phyloP scores from a whole-genome alignment of 306 rosid genomes.

The Prosopis cineraria region DNA sequence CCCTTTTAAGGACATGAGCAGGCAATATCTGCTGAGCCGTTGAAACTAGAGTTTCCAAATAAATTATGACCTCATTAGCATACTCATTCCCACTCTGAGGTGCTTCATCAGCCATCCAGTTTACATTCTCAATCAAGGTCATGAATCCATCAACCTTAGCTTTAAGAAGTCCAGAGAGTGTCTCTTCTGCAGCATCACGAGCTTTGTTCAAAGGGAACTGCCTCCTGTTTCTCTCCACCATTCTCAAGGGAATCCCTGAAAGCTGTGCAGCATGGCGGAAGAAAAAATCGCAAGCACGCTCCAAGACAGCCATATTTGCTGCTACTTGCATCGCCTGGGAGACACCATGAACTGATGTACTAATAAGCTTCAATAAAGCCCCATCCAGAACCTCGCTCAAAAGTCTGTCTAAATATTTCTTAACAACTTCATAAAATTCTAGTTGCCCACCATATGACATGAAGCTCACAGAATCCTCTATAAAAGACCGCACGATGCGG shows the following conservation, averaged over 20 bases:
- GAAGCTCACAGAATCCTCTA: slow-evolving; percentile 98
- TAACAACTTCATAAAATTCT: slow-evolving; percentile 90
- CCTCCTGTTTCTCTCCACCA: slow-evolving; percentile 94
- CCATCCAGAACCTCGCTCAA: slow-evolving; percentile 83
- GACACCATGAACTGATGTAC: slow-evolving; percentile 73
- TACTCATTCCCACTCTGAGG: slow-evolving; percentile 83
- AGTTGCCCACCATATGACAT: slow-evolving; percentile 98
- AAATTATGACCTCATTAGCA: slow-evolving; percentile 85
- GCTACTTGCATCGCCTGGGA: slow-evolving; percentile 97
- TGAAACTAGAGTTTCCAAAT: slow-evolving; percentile 92
- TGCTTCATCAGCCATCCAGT: slow-evolving; percentile 88
- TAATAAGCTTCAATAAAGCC: slow-evolving; percentile 79
- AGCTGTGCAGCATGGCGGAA: slow-evolving; percentile 99
- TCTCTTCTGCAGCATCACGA: slow-evolving; percentile 89
- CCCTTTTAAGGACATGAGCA: slow-evolving; percentile 84
- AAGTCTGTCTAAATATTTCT: slow-evolving; percentile 87
- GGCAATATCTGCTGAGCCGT: slow-evolving; percentile 97
- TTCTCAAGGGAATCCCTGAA: slow-evolving; percentile 86
- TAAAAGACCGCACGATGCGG: slow-evolving; percentile 90
- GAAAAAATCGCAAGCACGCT: slow-evolving; percentile 97
- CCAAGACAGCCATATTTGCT: slow-evolving; percentile 92
- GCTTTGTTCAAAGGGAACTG: slow-evolving; percentile 84
- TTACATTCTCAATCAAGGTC: slow-evolving; percentile 81
- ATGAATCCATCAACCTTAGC: slow-evolving; percentile 75
- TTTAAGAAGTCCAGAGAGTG: slow-evolving; percentile 60